Evolutionary conservation across 768 basidiomycete species (phyloP).

Genomic region (Mycena polygramma): DNA sequence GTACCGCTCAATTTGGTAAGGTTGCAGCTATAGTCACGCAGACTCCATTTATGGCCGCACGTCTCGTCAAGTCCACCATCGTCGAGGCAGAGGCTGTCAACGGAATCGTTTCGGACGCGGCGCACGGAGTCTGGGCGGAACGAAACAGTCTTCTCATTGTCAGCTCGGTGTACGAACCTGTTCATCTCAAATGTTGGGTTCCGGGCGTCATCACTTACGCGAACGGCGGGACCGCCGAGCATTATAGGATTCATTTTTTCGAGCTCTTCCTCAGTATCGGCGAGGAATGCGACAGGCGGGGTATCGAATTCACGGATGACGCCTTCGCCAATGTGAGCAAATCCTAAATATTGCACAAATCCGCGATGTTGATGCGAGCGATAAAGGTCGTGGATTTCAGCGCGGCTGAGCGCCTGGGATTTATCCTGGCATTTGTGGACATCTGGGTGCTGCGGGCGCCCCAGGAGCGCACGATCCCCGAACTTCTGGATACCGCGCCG

Average conservation of each 20-base stretch:
- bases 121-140: slow-evolving; percentile 43
- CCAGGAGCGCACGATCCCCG: slow-evolving; percentile 1
- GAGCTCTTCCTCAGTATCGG: slow-evolving; percentile 45
- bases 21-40: neutral
- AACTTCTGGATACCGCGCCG: slow-evolving; percentile 28
- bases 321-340: neutral
- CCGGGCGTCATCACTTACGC: slow-evolving; percentile 48
- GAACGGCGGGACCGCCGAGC: slow-evolving; percentile 47
- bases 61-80: slow-evolving; percentile 17
- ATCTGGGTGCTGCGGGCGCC: slow-evolving; percentile 38
- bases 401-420: slow-evolving; percentile 48
- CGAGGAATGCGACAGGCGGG: slow-evolving; percentile 32
- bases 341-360: neutral
- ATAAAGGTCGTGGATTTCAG: slow-evolving; percentile 52
- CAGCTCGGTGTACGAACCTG: slow-evolving; percentile 37
- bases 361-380: neutral
- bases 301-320: slow-evolving; percentile 24
- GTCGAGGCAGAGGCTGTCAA: slow-evolving; percentile 34
- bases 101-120: slow-evolving; percentile 46
- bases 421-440: slow-evolving; percentile 44
- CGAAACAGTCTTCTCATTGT: slow-evolving; percentile 40
- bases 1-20: neutral
- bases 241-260: slow-evolving; percentile 47
- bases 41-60: neutral
- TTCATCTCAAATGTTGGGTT: slow-evolving; percentile 46